Evolutionary conservation across 2,329 filamentous ascomycete species (phyloP).

Genomic region (Trichophyton rubrum): DNA sequence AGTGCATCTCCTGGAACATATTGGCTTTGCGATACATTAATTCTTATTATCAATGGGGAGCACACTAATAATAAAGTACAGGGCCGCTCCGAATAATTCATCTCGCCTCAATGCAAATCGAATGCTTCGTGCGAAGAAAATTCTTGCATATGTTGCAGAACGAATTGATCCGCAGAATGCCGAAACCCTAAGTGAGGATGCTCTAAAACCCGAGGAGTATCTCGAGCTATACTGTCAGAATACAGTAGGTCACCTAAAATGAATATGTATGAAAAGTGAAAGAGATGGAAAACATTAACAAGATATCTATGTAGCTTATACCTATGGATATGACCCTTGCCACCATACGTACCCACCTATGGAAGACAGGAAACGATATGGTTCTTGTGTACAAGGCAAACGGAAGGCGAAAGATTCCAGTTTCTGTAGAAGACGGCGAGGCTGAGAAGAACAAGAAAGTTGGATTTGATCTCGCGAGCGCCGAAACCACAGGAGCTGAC

Average conservation of each 20-base stretch:
- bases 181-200: conserved; percentile 42
- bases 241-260: conserved; percentile 49
- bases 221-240: conserved; percentile 91
- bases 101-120: conserved; percentile 90
- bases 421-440: conserved; percentile 8
- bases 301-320: conserved; percentile 32
- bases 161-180: conserved; percentile 62
- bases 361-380: conserved; percentile 91
- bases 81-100: conserved; percentile 42
- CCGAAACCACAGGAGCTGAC: not conserved
- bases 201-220: conserved; percentile 75
- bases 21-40: not conserved
- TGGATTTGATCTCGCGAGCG: not conserved
- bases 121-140: conserved; percentile 93
- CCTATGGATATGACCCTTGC: conserved; percentile 82
- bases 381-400: conserved; percentile 84
- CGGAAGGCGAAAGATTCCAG: conserved; percentile 51
- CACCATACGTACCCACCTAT: conserved; percentile 79
- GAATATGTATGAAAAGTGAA: not conserved
- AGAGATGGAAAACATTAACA: not conserved
- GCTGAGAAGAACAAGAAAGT: not conserved
- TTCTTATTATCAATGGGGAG: not conserved
- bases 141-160: conserved; percentile 82
- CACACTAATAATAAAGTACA: not conserved
- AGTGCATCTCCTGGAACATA: conserved; percentile 14